Base-by-base conservation (phyloP, 176 grass and related monocot genomes). In the Neostapfia colusana region DNA sequence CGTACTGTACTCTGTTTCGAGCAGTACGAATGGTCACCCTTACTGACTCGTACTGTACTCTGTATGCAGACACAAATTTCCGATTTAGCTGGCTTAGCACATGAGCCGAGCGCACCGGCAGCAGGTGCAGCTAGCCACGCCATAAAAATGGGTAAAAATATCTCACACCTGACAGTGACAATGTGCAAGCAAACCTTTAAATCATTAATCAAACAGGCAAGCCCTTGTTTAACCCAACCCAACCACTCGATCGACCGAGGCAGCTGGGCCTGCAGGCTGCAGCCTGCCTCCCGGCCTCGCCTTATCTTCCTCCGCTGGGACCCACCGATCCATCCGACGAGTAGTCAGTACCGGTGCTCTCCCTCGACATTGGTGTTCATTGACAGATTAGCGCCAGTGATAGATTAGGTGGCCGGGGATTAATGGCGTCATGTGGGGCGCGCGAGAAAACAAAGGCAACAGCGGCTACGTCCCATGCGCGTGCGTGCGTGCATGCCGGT, bases 301-400 rank as follows among this genome's bases (percentile, higher is more conserved):
- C 81, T 90, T 90, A 90, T 90, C 84, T 58, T 81, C 77, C 66
- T 41, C 48, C 63, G 16, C 42, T 48, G 50, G 84, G 90, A 5
- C 84, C 87, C 54, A 82, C 42, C 12, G 17, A 43, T 55, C 72
- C 20, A 18, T 50, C 4, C 50, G 7, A n/a, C n/a, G n/a, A n/a
- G n/a, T n/a, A n/a, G n/a, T n/a, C n/a, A n/a, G n/a, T n/a, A n/a
- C n/a, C n/a, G n/a, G n/a, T n/a, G n/a, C n/a, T n/a, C n/a, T n/a
- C n/a, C n/a, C 67, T 74, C 43, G 16, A 4, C 4, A 12, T 4
- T 61, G 4, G 8, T 16, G 49, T 60, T 59, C 34, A 36, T 45
- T 57, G 3, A 37, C 55, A 58, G 23, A 20, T 18, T 7, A 34
- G 18, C 15, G 55, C 21, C 55, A 58, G 23, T 7, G 6, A 0